Conservation (phyloP, 768 basidiomycete species). For the Pisolithus microcarpus region DNA sequence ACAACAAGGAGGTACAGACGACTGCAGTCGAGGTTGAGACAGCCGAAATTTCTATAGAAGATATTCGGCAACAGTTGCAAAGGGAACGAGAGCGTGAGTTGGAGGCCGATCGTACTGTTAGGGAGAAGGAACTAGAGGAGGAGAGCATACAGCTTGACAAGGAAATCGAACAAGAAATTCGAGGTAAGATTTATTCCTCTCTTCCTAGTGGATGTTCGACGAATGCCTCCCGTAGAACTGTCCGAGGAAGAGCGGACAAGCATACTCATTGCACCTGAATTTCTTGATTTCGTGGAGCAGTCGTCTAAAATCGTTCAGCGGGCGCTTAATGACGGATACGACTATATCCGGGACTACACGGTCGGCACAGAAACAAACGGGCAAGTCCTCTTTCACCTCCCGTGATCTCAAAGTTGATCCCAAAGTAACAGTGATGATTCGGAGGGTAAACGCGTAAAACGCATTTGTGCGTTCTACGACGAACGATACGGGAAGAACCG, state of each 20-base stretch:
- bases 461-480: conserved; percentile 91
- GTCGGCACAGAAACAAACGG: conserved; percentile 76
- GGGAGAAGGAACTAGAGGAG: conserved; percentile 75
- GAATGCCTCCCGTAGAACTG: conserved; percentile 47
- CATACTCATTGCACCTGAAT: conserved; percentile 84
- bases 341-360: conserved; percentile 96
- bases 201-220: conserved; percentile 1
- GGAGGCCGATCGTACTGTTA: conserved; percentile 59
- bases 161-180: conserved; percentile 81
- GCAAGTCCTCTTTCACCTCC: conserved; percentile 39
- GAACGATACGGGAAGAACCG: conserved; percentile 88
- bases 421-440: conserved; percentile 63
- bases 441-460: conserved; percentile 83
- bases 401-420: conserved; percentile 2
- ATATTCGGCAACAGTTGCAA: conserved; percentile 63
- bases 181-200: conserved; percentile 40
- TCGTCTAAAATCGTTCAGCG: conserved; percentile 94
- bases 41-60: conserved; percentile 53
- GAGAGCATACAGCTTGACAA: conserved; percentile 78
- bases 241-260: conserved; percentile 78
- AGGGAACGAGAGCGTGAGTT: conserved; percentile 51
- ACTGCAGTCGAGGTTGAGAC: conserved; percentile 53
- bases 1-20: conserved; percentile 84
- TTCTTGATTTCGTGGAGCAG: conserved; percentile 88
- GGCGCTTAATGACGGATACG: conserved; percentile 91